Conservation (phyloP, 306 rosid genomes). For the Carpinus viminea region DNA sequence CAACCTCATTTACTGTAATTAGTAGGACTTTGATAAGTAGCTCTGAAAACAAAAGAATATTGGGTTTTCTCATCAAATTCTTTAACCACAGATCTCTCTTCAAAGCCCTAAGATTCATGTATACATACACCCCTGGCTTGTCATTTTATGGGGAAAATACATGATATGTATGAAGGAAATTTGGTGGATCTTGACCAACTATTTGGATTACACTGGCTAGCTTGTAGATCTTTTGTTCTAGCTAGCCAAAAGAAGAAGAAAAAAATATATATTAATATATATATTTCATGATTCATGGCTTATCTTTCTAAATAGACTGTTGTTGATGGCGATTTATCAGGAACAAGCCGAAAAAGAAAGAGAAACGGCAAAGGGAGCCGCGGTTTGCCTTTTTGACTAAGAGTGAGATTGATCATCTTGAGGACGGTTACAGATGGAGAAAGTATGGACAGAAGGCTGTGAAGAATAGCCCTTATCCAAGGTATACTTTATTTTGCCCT, state of each 20-base stretch:
- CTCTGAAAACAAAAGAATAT: conserved; percentile 9
- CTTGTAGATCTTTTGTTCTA: background rate
- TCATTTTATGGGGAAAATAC: background rate
- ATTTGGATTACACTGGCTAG: too few species aligned
- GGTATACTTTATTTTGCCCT: conserved; percentile 37
- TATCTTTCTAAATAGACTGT: conserved; percentile 16
- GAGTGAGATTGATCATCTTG: conserved; percentile 90
- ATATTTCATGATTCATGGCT: background rate
- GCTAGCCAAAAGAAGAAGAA: too few species aligned
- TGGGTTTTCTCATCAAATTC: background rate
- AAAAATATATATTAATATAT: too few species aligned
- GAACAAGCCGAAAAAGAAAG: conserved; percentile 72
- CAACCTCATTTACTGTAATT: conserved; percentile 21
- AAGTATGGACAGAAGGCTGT: conserved; percentile 96
- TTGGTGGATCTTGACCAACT: background rate
- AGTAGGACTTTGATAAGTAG: conserved; percentile 17
- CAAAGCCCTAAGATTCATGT: background rate
- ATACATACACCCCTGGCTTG: background rate
- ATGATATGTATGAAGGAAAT: background rate
- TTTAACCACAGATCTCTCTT: background rate
- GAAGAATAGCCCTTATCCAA: conserved; percentile 90
- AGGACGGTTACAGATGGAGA: conserved; percentile 97
- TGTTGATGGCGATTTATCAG: conserved; percentile 42
- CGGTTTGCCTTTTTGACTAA: conserved; percentile 85
- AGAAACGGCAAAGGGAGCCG: conserved; percentile 72